Evolutionary conservation across 176 grass and related monocot genomes (phyloP), one percentile per base, ranked within the genome.

Genomic region (Metroxylon sagu): DNA sequence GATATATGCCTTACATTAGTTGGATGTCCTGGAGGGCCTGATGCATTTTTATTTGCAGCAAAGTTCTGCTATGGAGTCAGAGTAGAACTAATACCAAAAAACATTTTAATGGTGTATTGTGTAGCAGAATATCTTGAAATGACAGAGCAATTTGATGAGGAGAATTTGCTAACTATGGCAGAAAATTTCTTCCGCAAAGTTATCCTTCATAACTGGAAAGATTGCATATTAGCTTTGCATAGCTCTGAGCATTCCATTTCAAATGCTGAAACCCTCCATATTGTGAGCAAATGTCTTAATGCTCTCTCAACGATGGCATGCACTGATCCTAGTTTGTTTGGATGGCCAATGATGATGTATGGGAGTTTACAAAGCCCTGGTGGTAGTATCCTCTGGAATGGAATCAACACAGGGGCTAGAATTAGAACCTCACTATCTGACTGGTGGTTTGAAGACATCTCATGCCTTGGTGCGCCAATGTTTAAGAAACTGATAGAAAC

Each of bases 271-370:
- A 51, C 16, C 19, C 18, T 26, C 3, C 62, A 27, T 29, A 65
- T 52, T 52, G 62, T 65, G 21, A 52, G 21, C 23, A 65, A 65
- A 52, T 65, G 62, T 26, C 50, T 52, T 65, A 52, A 29, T 52
- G 62, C 48, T 52, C 49, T 65, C 25, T 65, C 62, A 27, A 52
- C 4, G 25, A 65, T 65, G 62, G 49, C 27, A 26, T 65, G 62
- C 8, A 65, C 62, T 18, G 62, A 65, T 52, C 62, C 28, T 26
- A 65, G 62, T 65, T 65, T 65, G 62, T 65, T 65, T 52, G 62
- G 62, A 23, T 65, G 62, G 62, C 62, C 62, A 14, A 65, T 65
- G 62, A 65, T 65, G 62, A 50, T 65, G 49, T 65, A 65, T 52
- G 62, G 62, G 28, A 65, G 62, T n/a, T 65, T 65, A 49, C 62